Percentiles rank a stretch among this genome's conserved stretches.
These are phyloP conservation scores for Globisporangium camurandrum DNA, from an alignment of 352 stramenopile species.

Conservation along the genomic window DNA sequence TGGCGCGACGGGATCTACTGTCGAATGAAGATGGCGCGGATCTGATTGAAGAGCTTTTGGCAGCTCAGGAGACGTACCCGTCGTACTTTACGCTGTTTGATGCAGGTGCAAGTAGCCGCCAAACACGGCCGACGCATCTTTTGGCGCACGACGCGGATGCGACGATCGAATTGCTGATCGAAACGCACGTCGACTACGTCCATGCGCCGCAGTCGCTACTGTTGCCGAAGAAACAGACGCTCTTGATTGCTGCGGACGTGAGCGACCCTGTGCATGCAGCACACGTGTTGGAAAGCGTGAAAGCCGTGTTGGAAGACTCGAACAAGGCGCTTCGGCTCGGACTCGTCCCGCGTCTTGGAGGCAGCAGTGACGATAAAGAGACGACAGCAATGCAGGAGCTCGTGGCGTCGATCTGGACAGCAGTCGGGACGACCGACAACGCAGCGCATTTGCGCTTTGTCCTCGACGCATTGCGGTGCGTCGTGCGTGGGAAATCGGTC, in stretches of 20 bases:
- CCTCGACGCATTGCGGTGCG: slow-evolving; percentile 44
- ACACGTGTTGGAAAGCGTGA: slow-evolving; percentile 52
- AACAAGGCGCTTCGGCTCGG: slow-evolving; percentile 53
- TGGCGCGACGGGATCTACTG: slow-evolving; percentile 47
- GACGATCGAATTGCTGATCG: slow-evolving; percentile 39
- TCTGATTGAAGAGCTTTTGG: slow-evolving; percentile 60
- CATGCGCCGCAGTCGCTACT: slow-evolving; percentile 37
- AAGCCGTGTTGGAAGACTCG: slow-evolving; percentile 58
- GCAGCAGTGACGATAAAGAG: neutral
- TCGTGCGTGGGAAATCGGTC: slow-evolving; percentile 44
- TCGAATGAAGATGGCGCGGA: slow-evolving; percentile 61
- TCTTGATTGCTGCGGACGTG: slow-evolving; percentile 55
- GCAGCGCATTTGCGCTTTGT: slow-evolving; percentile 46
- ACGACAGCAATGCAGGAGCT: slow-evolving; percentile 18
- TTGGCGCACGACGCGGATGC: slow-evolving; percentile 57
- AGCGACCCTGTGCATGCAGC: slow-evolving; percentile 37
- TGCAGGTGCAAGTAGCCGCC: neutral
- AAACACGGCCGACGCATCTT: slow-evolving; percentile 6
- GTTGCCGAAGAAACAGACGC: slow-evolving; percentile 61
- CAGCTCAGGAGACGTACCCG: slow-evolving; percentile 46
- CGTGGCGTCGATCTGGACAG: slow-evolving; percentile 34
- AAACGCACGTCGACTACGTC: slow-evolving; percentile 44
- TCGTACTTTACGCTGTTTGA: slow-evolving; percentile 65
- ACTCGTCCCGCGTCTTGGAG: slow-evolving; percentile 36
- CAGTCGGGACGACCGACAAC: slow-evolving; percentile 44